Conservation (phyloP, 495 filamentous ascomycete genomes). For the Lasiosphaeria hispida region DNA sequence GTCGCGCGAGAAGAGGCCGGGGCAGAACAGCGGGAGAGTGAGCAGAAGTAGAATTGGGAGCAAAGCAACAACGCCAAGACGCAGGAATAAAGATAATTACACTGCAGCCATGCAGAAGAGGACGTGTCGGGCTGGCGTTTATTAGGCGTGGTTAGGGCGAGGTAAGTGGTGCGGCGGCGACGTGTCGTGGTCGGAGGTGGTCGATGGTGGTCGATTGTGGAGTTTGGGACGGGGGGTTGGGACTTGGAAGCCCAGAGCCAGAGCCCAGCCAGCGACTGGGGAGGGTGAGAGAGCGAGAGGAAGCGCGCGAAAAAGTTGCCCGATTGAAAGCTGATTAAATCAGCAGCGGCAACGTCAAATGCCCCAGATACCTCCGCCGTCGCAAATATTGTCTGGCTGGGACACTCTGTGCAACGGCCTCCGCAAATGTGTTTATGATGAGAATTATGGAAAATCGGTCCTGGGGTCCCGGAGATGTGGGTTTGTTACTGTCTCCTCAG, state of each 20-base stretch:
- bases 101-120: constrained; percentile 12
- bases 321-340: constrained; percentile 27
- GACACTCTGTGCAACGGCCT: background rate
- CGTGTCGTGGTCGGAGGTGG: constrained; percentile 35
- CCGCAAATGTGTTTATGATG: background rate
- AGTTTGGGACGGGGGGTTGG: constrained; percentile 36
- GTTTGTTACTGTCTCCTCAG: background rate
- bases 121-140: constrained; percentile 16
- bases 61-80: constrained; percentile 11
- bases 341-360: constrained; percentile 9
- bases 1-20: constrained; percentile 4
- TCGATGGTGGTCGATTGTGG: constrained; percentile 28
- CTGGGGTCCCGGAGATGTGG: background rate
- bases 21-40: background rate
- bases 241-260: constrained; percentile 17
- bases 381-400: constrained; percentile 17
- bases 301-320: constrained; percentile 19
- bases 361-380: constrained; percentile 18
- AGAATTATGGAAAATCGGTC: constrained; percentile 1
- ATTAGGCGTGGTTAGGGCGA: constrained; percentile 18
- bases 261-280: constrained; percentile 16
- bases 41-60: background rate
- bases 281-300: background rate
- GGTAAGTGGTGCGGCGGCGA: constrained; percentile 25
- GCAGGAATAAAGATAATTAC: constrained; percentile 5